Conservation (phyloP, 1,284 basidiomycete genomes). For the Trichosporon sp. region DNA sequence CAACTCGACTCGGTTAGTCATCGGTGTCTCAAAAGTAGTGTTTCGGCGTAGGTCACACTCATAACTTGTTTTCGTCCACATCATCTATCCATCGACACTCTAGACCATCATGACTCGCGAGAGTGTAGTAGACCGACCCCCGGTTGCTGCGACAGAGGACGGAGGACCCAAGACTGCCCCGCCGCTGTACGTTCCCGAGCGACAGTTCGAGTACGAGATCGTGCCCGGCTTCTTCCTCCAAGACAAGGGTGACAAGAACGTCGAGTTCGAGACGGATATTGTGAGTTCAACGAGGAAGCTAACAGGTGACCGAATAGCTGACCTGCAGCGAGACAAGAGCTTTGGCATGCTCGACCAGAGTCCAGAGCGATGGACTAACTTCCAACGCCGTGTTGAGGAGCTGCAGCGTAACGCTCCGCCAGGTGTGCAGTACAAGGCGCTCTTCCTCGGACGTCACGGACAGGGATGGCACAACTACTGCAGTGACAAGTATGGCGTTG, state of each 20-base stretch:
- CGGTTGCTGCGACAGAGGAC: constrained; percentile 33
- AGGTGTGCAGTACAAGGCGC: constrained; percentile 44
- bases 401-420: constrained; percentile 33
- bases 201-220: constrained; percentile 34
- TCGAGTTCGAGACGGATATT: constrained; percentile 33
- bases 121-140: constrained; percentile 29
- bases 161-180: constrained; percentile 34
- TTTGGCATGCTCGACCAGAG: constrained; percentile 42
- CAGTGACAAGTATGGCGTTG: constrained; percentile 62
- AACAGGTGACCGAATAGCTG: background rate
- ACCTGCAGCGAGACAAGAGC: constrained; percentile 27
- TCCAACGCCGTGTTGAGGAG: constrained; percentile 28
- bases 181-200: constrained; percentile 23
- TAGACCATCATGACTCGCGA: background rate
- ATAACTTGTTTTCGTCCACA: background rate
- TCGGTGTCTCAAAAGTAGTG: background rate
- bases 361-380: constrained; percentile 39
- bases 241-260: constrained; percentile 31
- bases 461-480: constrained; percentile 53
- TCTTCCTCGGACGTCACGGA: constrained; percentile 46
- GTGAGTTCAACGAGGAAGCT: constrained; percentile 19
- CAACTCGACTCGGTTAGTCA: background rate
- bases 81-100: constrained; percentile 5
- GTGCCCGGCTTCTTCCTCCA: constrained; percentile 41
- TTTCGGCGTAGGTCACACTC: too few species aligned